Percentiles rank a stretch among this genome's conserved stretches.
These are phyloP conservation scores for Lodderomyces pseudojiufengensis DNA, from an alignment of 1,139 yeast genomes.

Conservation along the genomic window DNA sequence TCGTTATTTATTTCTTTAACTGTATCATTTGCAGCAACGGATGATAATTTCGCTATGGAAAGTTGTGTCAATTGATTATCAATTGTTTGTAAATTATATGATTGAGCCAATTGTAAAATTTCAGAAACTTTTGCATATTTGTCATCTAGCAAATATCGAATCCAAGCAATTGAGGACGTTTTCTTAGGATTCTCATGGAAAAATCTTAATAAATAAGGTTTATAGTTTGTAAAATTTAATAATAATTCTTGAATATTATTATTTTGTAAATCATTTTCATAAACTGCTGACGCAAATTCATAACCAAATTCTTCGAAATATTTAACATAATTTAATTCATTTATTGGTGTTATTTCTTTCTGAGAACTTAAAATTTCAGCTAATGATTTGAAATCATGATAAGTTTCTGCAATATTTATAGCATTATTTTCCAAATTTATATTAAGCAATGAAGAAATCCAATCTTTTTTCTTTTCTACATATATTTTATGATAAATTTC, in stretches of 20 bases:
- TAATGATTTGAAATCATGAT: conserved; percentile 61
- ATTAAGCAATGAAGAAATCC: conserved; percentile 55
- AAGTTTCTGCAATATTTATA: conserved; percentile 61
- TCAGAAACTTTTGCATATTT: conserved; percentile 50
- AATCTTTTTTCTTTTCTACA: conserved; percentile 27
- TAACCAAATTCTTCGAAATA: conserved; percentile 65
- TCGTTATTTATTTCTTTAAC: neutral
- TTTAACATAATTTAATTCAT: conserved; percentile 32
- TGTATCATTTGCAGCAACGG: conserved; percentile 37
- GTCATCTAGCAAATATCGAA: conserved; percentile 53
- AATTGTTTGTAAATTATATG: conserved; percentile 33
- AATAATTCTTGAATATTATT: conserved; percentile 55
- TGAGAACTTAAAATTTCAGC: conserved; percentile 61
- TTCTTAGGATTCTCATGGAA: conserved; percentile 44
- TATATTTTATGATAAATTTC: conserved; percentile 37
- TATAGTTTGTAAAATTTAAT: conserved; percentile 54
- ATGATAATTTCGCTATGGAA: conserved; percentile 66
- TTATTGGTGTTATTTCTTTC: conserved; percentile 21
- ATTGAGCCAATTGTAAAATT: conserved; percentile 41
- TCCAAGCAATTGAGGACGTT: conserved; percentile 70
- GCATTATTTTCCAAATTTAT: conserved; percentile 52
- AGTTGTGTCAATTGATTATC: conserved; percentile 54
- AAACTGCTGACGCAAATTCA: conserved; percentile 65
- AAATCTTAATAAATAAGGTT: conserved; percentile 49
- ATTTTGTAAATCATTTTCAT: conserved; percentile 52